A percentile compares a stretch with the other conserved stretches of the same genome.
Evolutionary conservation across 176 grass and related monocot genomes (phyloP).

Genomic region (Cymbopogon citratus): DNA sequence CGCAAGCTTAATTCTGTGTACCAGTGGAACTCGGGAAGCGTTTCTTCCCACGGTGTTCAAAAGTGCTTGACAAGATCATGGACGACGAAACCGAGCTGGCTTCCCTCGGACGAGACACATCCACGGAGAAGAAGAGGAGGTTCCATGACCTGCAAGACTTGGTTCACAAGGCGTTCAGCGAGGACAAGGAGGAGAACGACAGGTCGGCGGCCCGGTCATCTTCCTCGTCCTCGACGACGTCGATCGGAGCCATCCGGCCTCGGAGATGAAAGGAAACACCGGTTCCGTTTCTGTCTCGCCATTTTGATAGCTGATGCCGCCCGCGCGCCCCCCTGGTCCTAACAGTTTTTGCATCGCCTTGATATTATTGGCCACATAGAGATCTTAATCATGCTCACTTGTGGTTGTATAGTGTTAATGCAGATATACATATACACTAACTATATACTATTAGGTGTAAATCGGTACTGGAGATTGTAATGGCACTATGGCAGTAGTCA

Average conservation of each 20-base stretch:
- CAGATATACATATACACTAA: too few relatives aligned
- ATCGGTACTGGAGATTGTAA: not conserved
- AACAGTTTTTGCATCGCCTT: not conserved
- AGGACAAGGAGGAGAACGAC: slow-evolving; percentile 65
- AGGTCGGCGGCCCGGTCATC: slow-evolving; percentile 38
- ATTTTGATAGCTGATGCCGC: not conserved
- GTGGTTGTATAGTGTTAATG: slow-evolving; percentile 12
- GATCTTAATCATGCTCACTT: not conserved
- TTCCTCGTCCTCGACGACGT: slow-evolving; percentile 33
- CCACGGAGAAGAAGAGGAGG: slow-evolving; percentile 45
- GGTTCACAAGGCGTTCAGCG: slow-evolving; percentile 56
- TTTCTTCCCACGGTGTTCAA: slow-evolving; percentile 79
- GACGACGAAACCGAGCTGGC: slow-evolving; percentile 47
- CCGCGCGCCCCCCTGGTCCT: not conserved
- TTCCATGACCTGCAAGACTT: slow-evolving; percentile 60
- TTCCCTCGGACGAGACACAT: slow-evolving; percentile 32
- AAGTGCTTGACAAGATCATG: slow-evolving; percentile 58
- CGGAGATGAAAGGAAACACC: slow-evolving; percentile 24
- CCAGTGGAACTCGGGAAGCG: slow-evolving; percentile 74
- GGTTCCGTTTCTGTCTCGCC: not conserved
- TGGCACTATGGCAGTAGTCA: too few relatives aligned
- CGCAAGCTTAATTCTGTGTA: slow-evolving; percentile 8
- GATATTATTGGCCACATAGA: not conserved
- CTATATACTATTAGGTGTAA: too few relatives aligned
- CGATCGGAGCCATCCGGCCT: not conserved